These are phyloP conservation scores for Vinca major DNA, from an alignment of 305 asterid species.

Conservation along the genomic window DNA sequence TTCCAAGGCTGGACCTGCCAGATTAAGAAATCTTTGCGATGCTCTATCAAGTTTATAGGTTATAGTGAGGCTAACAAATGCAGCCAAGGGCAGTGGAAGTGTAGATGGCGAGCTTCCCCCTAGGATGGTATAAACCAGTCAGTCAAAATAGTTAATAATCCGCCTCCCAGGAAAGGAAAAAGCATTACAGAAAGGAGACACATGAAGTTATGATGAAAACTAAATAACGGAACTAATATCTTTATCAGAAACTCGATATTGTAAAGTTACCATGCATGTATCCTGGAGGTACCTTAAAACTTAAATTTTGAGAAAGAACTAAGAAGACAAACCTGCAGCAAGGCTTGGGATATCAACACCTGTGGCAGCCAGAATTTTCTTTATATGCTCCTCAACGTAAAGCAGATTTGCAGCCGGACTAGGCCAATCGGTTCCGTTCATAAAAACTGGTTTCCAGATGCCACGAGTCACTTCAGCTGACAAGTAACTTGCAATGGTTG, in stretches of 20 bases:
- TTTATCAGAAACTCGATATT: neutral
- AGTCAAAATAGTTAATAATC: neutral
- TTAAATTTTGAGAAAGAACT: neutral
- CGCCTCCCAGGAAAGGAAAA: too few species aligned
- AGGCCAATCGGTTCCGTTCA: constrained; percentile 99
- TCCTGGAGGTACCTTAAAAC: neutral
- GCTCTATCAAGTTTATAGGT: constrained; percentile 93
- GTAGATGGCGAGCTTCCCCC: constrained; percentile 82
- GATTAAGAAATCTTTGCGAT: constrained; percentile 85
- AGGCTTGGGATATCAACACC: constrained; percentile 96
- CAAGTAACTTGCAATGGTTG: constrained; percentile 86
- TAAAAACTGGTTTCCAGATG: constrained; percentile 85
- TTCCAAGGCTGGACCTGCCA: constrained; percentile 96
- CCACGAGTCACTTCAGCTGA: constrained; percentile 99
- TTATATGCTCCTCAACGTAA: constrained; percentile 84
- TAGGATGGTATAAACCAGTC: constrained; percentile 17
- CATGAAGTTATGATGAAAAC: neutral
- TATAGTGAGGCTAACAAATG: constrained; percentile 97
- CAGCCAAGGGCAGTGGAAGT: constrained; percentile 95
- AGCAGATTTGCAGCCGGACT: constrained; percentile 94
- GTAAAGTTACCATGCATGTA: neutral
- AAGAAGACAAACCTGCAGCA: constrained; percentile 52
- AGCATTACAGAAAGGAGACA: too few species aligned
- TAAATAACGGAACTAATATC: neutral
- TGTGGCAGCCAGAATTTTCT: constrained; percentile 86